A percentile compares a stretch with the other conserved stretches of the same genome.
phyloP scores from a whole-genome alignment of 2,329 filamentous ascomycete species.

The Curvularia hawaiiensis region DNA sequence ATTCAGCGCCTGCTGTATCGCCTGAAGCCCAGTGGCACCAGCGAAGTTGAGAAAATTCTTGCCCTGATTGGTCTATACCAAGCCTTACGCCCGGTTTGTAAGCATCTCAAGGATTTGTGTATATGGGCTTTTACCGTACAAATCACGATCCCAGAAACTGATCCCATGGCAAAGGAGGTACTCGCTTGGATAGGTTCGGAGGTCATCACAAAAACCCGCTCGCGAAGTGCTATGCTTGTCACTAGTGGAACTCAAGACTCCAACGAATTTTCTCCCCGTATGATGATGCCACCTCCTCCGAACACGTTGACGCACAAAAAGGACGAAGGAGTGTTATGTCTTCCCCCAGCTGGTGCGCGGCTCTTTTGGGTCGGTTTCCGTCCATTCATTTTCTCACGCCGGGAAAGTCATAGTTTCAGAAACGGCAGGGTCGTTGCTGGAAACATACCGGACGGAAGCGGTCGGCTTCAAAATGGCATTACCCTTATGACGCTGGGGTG shows the following conservation, averaged over 20 bases:
- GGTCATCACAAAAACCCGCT: slow-evolving; percentile 29
- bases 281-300: slow-evolving; percentile 1
- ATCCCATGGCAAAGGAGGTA: slow-evolving; percentile 33
- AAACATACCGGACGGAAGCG: slow-evolving; percentile 14
- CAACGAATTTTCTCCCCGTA: slow-evolving; percentile 6
- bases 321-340: slow-evolving; percentile 18
- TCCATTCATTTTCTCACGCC: slow-evolving; percentile 33
- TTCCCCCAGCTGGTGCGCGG: slow-evolving; percentile 29
- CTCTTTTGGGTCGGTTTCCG: slow-evolving; percentile 40
- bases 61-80: slow-evolving; percentile 33
- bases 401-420: slow-evolving; percentile 7
- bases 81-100: slow-evolving; percentile 25
- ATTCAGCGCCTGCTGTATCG: slow-evolving; percentile 34
- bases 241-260: slow-evolving; percentile 21
- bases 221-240: slow-evolving; percentile 30
- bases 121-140: slow-evolving; percentile 29
- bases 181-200: slow-evolving; percentile 34
- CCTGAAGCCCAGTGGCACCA: slow-evolving; percentile 20
- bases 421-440: background rate
- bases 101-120: slow-evolving; percentile 23
- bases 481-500: slow-evolving; percentile 35
- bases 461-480: slow-evolving; percentile 23
- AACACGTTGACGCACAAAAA: background rate
- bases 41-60: slow-evolving; percentile 31
- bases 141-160: slow-evolving; percentile 30